Evolutionary conservation across 441 rosid species (phyloP).

Genomic region (Jatropha multifida): DNA sequence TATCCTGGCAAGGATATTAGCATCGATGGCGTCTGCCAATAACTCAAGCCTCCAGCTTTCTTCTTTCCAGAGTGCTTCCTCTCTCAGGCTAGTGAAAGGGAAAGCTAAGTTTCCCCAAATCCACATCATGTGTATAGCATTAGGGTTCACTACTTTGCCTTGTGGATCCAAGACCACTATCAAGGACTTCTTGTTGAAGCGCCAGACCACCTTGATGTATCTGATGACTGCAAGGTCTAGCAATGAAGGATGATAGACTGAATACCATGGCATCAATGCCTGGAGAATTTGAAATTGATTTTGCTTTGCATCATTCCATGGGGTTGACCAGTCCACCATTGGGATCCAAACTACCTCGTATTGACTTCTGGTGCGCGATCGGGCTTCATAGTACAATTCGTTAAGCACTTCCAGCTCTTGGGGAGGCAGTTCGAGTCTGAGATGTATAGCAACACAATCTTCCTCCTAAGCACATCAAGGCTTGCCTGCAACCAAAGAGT

Average conservation of each 20-base stretch:
- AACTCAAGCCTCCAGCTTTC: slow-evolving; percentile 63
- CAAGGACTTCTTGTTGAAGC: slow-evolving; percentile 68
- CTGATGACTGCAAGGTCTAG: slow-evolving; percentile 53
- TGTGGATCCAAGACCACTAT: slow-evolving; percentile 78
- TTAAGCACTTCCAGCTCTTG: slow-evolving; percentile 62
- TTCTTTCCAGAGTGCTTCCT: slow-evolving; percentile 57
- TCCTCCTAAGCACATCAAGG: slow-evolving; percentile 70
- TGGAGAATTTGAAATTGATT: slow-evolving; percentile 52
- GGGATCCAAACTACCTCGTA: slow-evolving; percentile 89
- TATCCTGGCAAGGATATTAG: slow-evolving; percentile 44
- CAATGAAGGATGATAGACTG: slow-evolving; percentile 56
- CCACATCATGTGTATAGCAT: slow-evolving; percentile 90
- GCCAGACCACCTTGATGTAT: slow-evolving; percentile 67
- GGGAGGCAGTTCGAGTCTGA: slow-evolving; percentile 63
- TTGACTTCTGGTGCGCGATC: slow-evolving; percentile 43
- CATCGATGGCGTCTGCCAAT: slow-evolving; percentile 53
- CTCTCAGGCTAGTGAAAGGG: slow-evolving; percentile 58
- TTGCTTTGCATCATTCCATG: slow-evolving; percentile 43
- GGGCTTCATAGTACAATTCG: slow-evolving; percentile 54
- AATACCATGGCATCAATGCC: slow-evolving; percentile 69
- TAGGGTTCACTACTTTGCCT: slow-evolving; percentile 65
- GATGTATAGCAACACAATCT: slow-evolving; percentile 62
- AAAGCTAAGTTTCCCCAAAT: slow-evolving; percentile 75
- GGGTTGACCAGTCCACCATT: slow-evolving; percentile 45
- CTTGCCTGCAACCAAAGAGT: slow-evolving; percentile 38